Conservation (phyloP, 2,329 filamentous ascomycete species). For the Aureobasidium sp. region DNA sequence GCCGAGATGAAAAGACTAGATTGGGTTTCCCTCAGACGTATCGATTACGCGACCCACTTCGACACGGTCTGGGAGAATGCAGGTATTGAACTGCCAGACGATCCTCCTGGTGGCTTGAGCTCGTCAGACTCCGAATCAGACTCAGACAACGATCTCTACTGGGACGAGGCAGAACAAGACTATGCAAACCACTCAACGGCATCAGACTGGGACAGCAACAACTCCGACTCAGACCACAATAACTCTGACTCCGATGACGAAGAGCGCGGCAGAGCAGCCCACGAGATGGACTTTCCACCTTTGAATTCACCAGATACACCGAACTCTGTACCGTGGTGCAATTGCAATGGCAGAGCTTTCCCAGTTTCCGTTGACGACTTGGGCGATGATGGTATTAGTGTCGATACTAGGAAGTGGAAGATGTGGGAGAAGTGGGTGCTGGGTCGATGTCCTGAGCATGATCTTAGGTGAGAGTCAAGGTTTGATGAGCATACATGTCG, state of each 20-base stretch:
- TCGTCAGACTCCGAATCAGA: slow-evolving; percentile 37
- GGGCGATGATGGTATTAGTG: slow-evolving; percentile 42
- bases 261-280: slow-evolving; percentile 32
- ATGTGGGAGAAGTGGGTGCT: slow-evolving; percentile 52
- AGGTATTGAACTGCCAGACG: slow-evolving; percentile 44
- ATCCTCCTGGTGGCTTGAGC: slow-evolving; percentile 35
- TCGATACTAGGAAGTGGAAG: slow-evolving; percentile 45
- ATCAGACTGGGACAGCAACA: slow-evolving; percentile 18
- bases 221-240: slow-evolving; percentile 17
- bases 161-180: neutral
- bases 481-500: neutral
- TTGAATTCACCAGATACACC: slow-evolving; percentile 38
- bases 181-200: slow-evolving; percentile 19
- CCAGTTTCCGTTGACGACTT: slow-evolving; percentile 39
- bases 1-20: slow-evolving; percentile 51
- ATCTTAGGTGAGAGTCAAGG: neutral
- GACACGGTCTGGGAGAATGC: slow-evolving; percentile 39
- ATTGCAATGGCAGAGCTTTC: slow-evolving; percentile 33
- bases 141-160: slow-evolving; percentile 25
- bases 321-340: slow-evolving; percentile 41
- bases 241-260: slow-evolving; percentile 29
- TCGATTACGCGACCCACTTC: slow-evolving; percentile 53
- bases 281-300: slow-evolving; percentile 41
- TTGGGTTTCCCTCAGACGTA: slow-evolving; percentile 56
- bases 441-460: slow-evolving; percentile 21